Evolutionary conservation across 179 eudicot genomes (phyloP).

Genomic region (Heliamphora ciliata): DNA sequence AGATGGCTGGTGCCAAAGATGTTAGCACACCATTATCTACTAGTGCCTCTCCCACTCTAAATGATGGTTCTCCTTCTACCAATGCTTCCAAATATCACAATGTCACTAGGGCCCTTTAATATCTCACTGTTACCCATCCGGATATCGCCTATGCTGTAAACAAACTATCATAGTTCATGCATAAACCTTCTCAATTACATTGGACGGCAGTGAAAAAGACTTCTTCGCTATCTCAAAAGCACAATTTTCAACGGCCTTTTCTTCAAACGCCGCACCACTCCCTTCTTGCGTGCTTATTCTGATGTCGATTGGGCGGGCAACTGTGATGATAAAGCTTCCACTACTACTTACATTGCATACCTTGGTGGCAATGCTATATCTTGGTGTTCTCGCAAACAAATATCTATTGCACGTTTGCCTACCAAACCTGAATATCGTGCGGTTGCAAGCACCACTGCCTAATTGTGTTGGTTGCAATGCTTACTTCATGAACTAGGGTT

Average conservation of each 20-base stretch:
- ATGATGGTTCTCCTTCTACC: neutral
- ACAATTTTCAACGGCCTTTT: neutral
- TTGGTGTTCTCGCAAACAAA: neutral
- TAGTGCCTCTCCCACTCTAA: neutral
- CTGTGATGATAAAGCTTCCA: neutral
- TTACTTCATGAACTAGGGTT: neutral
- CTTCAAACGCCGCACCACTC: no score
- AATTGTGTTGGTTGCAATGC: neutral
- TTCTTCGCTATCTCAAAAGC: neutral
- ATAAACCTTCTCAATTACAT: neutral
- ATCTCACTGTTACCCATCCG: neutral
- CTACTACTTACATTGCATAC: neutral
- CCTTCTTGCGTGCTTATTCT: neutral
- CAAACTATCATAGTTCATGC: neutral
- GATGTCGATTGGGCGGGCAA: neutral
- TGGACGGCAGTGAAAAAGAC: neutral
- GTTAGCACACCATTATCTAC: neutral
- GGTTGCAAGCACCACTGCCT: neutral
- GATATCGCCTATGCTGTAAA: neutral
- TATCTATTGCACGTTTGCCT: neutral
- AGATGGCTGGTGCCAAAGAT: neutral
- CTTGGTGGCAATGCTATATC: neutral
- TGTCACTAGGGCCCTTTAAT: conserved; percentile 10
- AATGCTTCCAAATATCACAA: neutral
- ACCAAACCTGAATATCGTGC: neutral